Conservation (phyloP, 345 rosid genomes). For the Streptanthus diversifolius region DNA sequence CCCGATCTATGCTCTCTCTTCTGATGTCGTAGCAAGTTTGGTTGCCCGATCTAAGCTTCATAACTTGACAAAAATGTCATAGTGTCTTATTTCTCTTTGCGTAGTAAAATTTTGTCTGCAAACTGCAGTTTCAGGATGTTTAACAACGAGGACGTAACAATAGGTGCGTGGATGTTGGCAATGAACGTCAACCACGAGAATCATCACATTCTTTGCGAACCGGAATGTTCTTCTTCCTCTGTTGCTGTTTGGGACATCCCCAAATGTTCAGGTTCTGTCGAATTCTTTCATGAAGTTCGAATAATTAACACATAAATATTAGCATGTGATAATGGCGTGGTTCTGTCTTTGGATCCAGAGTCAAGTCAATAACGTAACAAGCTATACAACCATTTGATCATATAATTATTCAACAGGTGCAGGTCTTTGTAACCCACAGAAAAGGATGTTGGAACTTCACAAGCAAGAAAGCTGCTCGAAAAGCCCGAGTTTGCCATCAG, state of each 20-base stretch:
- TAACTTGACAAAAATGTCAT: not conserved
- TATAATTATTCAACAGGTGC: constrained; percentile 11
- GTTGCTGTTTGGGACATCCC: constrained; percentile 98
- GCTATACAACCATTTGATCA: not conserved
- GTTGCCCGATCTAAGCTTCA: constrained; percentile 48
- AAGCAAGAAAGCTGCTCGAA: constrained; percentile 61
- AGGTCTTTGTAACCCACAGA: constrained; percentile 85
- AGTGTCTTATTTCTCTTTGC: not conserved
- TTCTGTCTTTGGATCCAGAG: not conserved
- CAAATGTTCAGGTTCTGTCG: constrained; percentile 70
- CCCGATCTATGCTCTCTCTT: constrained; percentile 87
- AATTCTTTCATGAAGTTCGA: not conserved
- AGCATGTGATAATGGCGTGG: not conserved
- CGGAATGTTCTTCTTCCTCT: constrained; percentile 61
- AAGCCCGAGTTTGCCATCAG: constrained; percentile 64
- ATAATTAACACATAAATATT: not conserved
- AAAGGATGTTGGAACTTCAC: constrained; percentile 75
- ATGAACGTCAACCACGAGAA: constrained; percentile 93
- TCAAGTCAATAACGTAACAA: not conserved
- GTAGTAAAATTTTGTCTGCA: not conserved
- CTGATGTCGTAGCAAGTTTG: constrained; percentile 74
- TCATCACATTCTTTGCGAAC: constrained; percentile 51
- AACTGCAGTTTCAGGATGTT: constrained; percentile 84
- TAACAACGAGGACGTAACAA: constrained; percentile 92
- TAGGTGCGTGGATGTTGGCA: constrained; percentile 98